Evolutionary conservation across 768 basidiomycete genomes (phyloP), one percentile per base, ranked within the genome.

Genomic region (Suillus decipiens): DNA sequence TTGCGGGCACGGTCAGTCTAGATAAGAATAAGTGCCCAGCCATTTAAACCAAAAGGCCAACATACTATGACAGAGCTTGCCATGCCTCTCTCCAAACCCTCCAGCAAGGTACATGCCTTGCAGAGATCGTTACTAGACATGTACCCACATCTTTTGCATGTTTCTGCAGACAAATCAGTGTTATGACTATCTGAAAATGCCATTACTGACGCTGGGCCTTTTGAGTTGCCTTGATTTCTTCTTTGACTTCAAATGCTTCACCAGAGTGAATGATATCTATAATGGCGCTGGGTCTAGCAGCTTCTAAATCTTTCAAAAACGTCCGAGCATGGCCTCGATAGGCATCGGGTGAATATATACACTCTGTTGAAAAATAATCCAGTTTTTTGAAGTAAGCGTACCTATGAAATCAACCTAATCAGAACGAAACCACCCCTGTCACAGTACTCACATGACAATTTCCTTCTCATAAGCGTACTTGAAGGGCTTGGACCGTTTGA

Each of bases 391-490:
- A 98, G 77, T 99, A 98, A 10, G 96, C 96, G 75, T 99, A 98
- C 94, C 94, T 96, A 69, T 42, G 39, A 31, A 47, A 34, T 37
- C 62, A 53, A 5, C 6, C 11, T 37, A 17, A 47, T 43, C 41
- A 36, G 39, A 39, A 28, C 56, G n/a, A 68, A 64, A 67, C 54
- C 45, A 63, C 34, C 31, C n/a, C n/a, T 33, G 59, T 58, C 19
- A 24, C 39, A 63, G 22, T 47, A 76, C 85, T 66, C 68, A 94
- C 97, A 99, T 99, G 66, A 99, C 97, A 37, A 99, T 99, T 78
- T 99, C 97, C 78, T 99, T 99, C 80, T 99, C 97, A 70, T 99
- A 99, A 0, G 95, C 90, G 72, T 99, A 99, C 74, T 98, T 99
- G 84, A 99, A 99, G n/a, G 97, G 97, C 77, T 99, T 99, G 56